These are phyloP conservation scores for Colletotrichum godetiae DNA, from an alignment of 2,329 filamentous ascomycete species.

Conservation along the genomic window DNA sequence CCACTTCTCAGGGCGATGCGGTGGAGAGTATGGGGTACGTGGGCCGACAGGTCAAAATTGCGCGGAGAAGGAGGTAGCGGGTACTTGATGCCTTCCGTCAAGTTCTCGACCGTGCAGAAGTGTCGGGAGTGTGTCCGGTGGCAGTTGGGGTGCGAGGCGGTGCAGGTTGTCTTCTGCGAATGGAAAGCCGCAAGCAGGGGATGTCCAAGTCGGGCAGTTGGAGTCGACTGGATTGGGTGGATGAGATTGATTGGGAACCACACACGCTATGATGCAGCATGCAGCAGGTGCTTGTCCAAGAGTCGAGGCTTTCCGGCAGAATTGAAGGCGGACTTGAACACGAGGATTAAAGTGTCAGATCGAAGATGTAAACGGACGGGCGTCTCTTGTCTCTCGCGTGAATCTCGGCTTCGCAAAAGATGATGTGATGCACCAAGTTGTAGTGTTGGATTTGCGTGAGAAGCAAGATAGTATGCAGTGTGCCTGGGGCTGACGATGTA, in stretches of 20 bases:
- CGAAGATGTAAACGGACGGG: constrained; percentile 12
- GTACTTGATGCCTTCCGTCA: constrained; percentile 7
- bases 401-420: not conserved
- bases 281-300: constrained; percentile 16
- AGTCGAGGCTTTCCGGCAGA: constrained; percentile 33
- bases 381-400: not conserved
- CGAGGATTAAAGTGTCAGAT: constrained; percentile 17
- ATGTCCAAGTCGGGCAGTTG: constrained; percentile 8
- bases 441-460: not conserved
- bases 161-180: constrained; percentile 32
- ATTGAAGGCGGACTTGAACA: constrained; percentile 29
- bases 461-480: not conserved
- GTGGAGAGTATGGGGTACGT: constrained; percentile 22
- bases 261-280: constrained; percentile 18
- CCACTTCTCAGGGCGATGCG: not conserved
- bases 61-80: constrained; percentile 4
- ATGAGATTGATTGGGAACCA: constrained; percentile 10
- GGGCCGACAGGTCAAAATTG: not conserved
- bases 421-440: not conserved
- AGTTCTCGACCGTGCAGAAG: not conserved
- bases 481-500: not conserved
- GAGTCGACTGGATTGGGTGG: constrained; percentile 9
- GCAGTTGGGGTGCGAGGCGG: constrained; percentile 30
- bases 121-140: not conserved
- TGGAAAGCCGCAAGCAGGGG: constrained; percentile 34